Percentiles rank a stretch among this genome's conserved stretches.
Conservation (phyloP, 2,329 filamentous ascomycete genomes). For the Pseudogymnoascus sp. region DNA sequence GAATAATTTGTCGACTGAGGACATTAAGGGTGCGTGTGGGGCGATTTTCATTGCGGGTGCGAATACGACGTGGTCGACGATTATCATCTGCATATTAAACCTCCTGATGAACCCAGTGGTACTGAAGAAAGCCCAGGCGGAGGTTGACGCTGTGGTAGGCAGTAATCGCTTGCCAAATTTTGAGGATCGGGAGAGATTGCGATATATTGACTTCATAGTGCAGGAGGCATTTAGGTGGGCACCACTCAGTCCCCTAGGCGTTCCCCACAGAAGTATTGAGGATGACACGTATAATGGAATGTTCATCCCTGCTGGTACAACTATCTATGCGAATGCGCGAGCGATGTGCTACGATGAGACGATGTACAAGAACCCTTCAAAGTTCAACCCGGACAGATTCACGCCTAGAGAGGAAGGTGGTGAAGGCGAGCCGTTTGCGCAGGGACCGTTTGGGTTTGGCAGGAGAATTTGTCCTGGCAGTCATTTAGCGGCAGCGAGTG, state of each 20-base stretch:
- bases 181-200: conserved; percentile 37
- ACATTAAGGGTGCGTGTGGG: conserved; percentile 42
- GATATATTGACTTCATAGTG: conserved; percentile 40
- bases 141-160: conserved; percentile 43
- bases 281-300: conserved; percentile 52
- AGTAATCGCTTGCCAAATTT: conserved; percentile 38
- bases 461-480: conserved; percentile 45
- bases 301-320: conserved; percentile 46
- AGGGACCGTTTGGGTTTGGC: conserved; percentile 46
- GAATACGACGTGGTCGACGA: conserved; percentile 34
- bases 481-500: conserved; percentile 39
- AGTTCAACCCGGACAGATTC: conserved; percentile 42
- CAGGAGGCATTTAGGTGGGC: conserved; percentile 40
- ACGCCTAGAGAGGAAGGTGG: conserved; percentile 29
- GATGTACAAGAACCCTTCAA: conserved; percentile 36
- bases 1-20: conserved; percentile 14
- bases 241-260: conserved; percentile 41
- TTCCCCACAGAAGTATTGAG: conserved; percentile 47
- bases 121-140: conserved; percentile 39
- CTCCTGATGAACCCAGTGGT: conserved; percentile 24
- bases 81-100: conserved; percentile 37
- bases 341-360: conserved; percentile 46
- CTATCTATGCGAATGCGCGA: conserved; percentile 38
- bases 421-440: conserved; percentile 38
- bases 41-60: conserved; percentile 41